phyloP scores from a whole-genome alignment of 2,329 filamentous ascomycete genomes.

The Scortechinia acanthostroma region DNA sequence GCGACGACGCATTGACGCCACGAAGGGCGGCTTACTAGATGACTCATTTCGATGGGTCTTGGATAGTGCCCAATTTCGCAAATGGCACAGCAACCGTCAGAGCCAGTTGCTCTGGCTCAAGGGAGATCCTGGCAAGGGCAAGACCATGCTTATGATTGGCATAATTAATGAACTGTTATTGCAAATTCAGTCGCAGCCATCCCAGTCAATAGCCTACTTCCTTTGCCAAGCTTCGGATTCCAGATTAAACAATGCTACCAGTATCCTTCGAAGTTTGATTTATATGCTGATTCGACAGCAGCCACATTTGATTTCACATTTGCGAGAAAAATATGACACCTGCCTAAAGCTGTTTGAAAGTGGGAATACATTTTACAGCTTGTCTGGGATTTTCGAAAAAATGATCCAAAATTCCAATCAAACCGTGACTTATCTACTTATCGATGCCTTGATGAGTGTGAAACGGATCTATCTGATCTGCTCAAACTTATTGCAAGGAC shows the following conservation, averaged over 20 bases:
- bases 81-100: slow-evolving; percentile 11
- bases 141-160: slow-evolving; percentile 31
- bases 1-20: slow-evolving; percentile 21
- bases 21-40: slow-evolving; percentile 20
- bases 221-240: slow-evolving; percentile 21
- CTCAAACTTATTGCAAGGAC: slow-evolving; percentile 25
- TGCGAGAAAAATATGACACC: slow-evolving; percentile 19
- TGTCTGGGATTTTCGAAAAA: slow-evolving; percentile 25
- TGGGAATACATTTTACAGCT: slow-evolving; percentile 23
- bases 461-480: slow-evolving; percentile 14
- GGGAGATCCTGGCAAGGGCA: slow-evolving; percentile 29
- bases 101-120: slow-evolving; percentile 24
- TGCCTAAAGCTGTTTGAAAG: slow-evolving; percentile 23
- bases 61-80: slow-evolving; percentile 10
- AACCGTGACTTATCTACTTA: slow-evolving; percentile 21
- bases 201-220: slow-evolving; percentile 12
- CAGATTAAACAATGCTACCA: slow-evolving; percentile 15
- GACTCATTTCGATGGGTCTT: slow-evolving; percentile 26
- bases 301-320: slow-evolving; percentile 20
- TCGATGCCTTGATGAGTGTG: slow-evolving; percentile 40
- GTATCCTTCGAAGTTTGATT: slow-evolving; percentile 20
- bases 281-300: slow-evolving; percentile 15
- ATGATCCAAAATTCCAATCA: slow-evolving; percentile 26
- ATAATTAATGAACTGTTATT: slow-evolving; percentile 26
- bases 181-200: too few relatives aligned